These are phyloP conservation scores for Globisporangium barbulae DNA, from an alignment of 352 stramenopile species.

Conservation along the genomic window DNA sequence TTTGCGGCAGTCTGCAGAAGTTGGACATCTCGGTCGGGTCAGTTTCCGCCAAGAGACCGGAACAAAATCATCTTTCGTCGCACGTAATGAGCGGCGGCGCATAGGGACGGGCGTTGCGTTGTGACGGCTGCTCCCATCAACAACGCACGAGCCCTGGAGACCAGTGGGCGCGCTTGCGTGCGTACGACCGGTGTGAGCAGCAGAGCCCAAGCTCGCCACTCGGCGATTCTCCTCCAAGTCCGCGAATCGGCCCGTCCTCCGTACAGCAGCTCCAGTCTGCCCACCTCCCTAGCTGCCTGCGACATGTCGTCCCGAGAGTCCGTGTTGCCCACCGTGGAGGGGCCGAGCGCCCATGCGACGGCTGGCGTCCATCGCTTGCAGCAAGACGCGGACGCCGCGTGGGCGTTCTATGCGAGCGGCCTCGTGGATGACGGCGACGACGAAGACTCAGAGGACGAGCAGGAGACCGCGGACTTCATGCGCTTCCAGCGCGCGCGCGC, in stretches of 20 bases:
- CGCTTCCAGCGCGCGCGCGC: slow-evolving; percentile 53
- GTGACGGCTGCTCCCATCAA: slow-evolving; percentile 1
- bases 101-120: neutral
- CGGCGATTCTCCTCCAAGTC: slow-evolving; percentile 10
- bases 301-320: slow-evolving; percentile 12
- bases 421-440: slow-evolving; percentile 31
- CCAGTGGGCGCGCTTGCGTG: neutral
- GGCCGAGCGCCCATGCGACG: neutral
- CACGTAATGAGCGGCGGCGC: no score
- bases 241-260: slow-evolving; percentile 1
- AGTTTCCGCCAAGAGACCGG: slow-evolving; percentile 1
- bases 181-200: neutral
- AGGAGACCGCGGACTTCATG: slow-evolving; percentile 52
- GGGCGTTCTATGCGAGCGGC: slow-evolving; percentile 61
- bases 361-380: neutral
- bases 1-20: no score
- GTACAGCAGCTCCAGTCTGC: neutral
- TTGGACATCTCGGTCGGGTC: neutral
- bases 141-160: neutral
- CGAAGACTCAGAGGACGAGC: slow-evolving; percentile 61
- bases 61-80: neutral
- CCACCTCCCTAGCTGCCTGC: neutral
- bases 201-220: neutral
- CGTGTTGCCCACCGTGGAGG: slow-evolving; percentile 10
- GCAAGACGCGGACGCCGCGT: slow-evolving; percentile 12